Percentiles rank a stretch among this genome's conserved stretches.
phyloP scores from a whole-genome alignment of 768 basidiomycete genomes.

The Lactarius akahatsu region DNA sequence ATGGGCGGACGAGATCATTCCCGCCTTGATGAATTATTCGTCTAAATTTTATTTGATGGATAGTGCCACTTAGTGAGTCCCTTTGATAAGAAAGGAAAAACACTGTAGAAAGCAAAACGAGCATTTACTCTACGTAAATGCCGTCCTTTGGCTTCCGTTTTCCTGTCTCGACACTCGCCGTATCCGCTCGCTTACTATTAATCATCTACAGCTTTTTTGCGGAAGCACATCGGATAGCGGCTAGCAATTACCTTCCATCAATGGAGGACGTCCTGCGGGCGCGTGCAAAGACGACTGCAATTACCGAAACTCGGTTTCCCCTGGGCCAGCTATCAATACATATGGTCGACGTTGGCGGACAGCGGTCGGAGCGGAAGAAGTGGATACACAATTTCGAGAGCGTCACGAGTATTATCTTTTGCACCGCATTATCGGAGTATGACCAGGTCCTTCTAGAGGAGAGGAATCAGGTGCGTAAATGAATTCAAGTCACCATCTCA shows the following conservation, averaged over 20 bases:
- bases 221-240: slow-evolving; percentile 80
- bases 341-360: slow-evolving; percentile 78
- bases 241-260: slow-evolving; percentile 77
- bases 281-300: slow-evolving; percentile 87
- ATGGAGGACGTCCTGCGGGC: slow-evolving; percentile 86
- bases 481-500: background rate
- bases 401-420: slow-evolving; percentile 80
- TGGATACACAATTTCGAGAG: slow-evolving; percentile 70
- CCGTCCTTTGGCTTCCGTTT: background rate
- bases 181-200: background rate
- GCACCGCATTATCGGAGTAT: slow-evolving; percentile 72
- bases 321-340: slow-evolving; percentile 61
- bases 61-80: slow-evolving; percentile 79
- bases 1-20: slow-evolving; percentile 65
- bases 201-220: slow-evolving; percentile 68
- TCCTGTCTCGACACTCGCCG: background rate
- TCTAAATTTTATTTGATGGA: slow-evolving; percentile 94
- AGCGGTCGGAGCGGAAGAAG: slow-evolving; percentile 60
- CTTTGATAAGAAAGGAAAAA: background rate
- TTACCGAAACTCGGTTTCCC: slow-evolving; percentile 81
- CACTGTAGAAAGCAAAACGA: background rate
- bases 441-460: slow-evolving; percentile 72
- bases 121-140: background rate
- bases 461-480: slow-evolving; percentile 53
- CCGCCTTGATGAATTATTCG: slow-evolving; percentile 52